Evolutionary conservation across 306 rosid species (phyloP).

Genomic region (Acacia crassicarpa): DNA sequence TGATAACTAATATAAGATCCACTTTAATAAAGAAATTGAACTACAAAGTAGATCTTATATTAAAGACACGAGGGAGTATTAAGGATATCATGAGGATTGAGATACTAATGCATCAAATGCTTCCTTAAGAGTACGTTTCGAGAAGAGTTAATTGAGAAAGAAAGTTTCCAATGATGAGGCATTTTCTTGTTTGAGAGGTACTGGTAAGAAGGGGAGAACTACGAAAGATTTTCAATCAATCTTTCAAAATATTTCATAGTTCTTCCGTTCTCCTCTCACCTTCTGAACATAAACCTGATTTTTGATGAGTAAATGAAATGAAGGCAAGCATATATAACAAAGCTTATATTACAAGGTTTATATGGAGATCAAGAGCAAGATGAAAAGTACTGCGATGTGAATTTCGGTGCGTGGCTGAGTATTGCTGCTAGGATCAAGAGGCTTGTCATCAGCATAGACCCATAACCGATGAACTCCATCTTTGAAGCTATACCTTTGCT

Average conservation of each 20-base stretch:
- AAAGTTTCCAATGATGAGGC: background rate
- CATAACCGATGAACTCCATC: slow-evolving; percentile 43
- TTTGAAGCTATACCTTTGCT: slow-evolving; percentile 32
- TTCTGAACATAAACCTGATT: background rate
- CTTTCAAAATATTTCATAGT: background rate
- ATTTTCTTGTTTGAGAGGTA: background rate
- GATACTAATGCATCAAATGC: no score
- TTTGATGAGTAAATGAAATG: background rate
- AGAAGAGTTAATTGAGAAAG: background rate
- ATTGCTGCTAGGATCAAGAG: slow-evolving; percentile 31
- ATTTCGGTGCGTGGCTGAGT: slow-evolving; percentile 56
- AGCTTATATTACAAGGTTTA: background rate
- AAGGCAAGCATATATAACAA: background rate
- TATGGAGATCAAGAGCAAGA: background rate
- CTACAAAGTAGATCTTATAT: no score
- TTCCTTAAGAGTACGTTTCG: no score
- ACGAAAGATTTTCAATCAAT: background rate
- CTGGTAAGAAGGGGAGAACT: background rate
- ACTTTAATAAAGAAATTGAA: no score
- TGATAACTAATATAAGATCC: no score
- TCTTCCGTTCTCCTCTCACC: background rate
- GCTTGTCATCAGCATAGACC: slow-evolving; percentile 59
- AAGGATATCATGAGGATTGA: no score
- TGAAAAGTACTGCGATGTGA: slow-evolving; percentile 30
- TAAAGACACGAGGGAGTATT: no score